A percentile compares a stretch with the other conserved stretches of the same genome.
These are phyloP conservation scores for Kalanchoe fedtschenkoi DNA, from an alignment of 164 flowering plant genomes.

Conservation along the genomic window DNA sequence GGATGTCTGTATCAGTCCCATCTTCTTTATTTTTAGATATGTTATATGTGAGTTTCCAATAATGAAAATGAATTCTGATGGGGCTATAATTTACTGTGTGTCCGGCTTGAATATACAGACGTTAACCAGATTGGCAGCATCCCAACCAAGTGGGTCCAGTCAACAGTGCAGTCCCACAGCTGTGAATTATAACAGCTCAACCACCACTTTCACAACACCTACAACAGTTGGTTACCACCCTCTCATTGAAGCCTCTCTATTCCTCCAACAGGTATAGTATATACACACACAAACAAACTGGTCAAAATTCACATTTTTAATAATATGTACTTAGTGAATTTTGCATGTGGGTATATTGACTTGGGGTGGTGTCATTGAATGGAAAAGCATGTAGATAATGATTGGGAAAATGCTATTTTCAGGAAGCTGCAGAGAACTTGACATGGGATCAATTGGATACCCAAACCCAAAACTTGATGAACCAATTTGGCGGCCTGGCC, in stretches of 20 bases:
- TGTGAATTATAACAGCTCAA: conserved; percentile 14
- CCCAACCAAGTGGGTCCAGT: conserved; percentile 9
- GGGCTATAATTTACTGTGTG: too few species aligned
- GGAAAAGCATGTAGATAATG: too few species aligned
- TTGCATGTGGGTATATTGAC: too few species aligned
- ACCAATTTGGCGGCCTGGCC: conserved; percentile 34
- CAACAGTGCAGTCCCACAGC: conserved; percentile 28
- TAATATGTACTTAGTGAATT: too few species aligned
- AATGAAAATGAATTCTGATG: too few species aligned
- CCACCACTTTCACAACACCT: conserved; percentile 12
- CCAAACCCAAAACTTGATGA: conserved; percentile 41
- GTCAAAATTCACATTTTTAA: neutral
- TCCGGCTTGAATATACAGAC: too few species aligned
- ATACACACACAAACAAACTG: too few species aligned
- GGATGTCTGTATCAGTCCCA: neutral
- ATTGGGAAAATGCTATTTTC: conserved; percentile 24
- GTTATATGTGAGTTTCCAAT: neutral
- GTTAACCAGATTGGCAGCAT: too few species aligned
- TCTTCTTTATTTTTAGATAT: neutral
- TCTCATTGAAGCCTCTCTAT: conserved; percentile 23
- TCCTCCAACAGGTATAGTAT: conserved; percentile 37
- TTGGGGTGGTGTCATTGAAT: too few species aligned
- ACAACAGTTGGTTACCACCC: conserved; percentile 23
- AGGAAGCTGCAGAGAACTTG: conserved; percentile 34
- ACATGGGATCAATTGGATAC: conserved; percentile 43